Percentiles rank a stretch among this genome's conserved stretches.
Evolutionary conservation across 2,329 filamentous ascomycete species (phyloP).

Genomic region (Paraphaeosphaeria minitans): DNA sequence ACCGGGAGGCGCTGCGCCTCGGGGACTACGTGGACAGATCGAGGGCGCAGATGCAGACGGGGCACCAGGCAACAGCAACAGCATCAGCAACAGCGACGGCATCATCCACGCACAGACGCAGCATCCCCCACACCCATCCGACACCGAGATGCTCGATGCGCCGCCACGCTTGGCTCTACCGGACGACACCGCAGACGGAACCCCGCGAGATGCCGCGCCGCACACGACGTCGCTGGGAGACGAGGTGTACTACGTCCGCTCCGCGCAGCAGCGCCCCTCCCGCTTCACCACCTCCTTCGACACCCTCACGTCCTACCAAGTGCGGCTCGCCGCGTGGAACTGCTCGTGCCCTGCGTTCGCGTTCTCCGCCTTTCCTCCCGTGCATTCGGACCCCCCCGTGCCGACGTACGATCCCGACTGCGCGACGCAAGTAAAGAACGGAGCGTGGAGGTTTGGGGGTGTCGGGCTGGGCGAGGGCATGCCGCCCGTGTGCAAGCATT

Average conservation of each 20-base stretch:
- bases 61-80: neutral
- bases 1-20: neutral
- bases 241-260: constrained; percentile 67
- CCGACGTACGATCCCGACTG: neutral
- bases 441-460: constrained; percentile 57
- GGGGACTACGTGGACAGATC: neutral
- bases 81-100: too few species aligned
- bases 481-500: constrained; percentile 79
- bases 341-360: constrained; percentile 88
- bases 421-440: neutral
- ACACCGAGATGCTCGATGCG: neutral
- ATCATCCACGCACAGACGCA: neutral
- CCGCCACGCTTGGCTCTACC: neutral
- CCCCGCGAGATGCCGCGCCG: neutral
- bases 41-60: neutral
- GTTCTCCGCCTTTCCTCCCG: constrained; percentile 67
- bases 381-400: constrained; percentile 17
- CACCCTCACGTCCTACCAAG: constrained; percentile 62
- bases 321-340: constrained; percentile 78
- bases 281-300: constrained; percentile 37
- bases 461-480: constrained; percentile 49
- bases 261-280: constrained; percentile 54
- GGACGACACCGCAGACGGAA: neutral
- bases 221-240: neutral
- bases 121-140: neutral